These are phyloP conservation scores for Ormosia semicastrata DNA, from an alignment of 306 rosid genomes.

Conservation along the genomic window DNA sequence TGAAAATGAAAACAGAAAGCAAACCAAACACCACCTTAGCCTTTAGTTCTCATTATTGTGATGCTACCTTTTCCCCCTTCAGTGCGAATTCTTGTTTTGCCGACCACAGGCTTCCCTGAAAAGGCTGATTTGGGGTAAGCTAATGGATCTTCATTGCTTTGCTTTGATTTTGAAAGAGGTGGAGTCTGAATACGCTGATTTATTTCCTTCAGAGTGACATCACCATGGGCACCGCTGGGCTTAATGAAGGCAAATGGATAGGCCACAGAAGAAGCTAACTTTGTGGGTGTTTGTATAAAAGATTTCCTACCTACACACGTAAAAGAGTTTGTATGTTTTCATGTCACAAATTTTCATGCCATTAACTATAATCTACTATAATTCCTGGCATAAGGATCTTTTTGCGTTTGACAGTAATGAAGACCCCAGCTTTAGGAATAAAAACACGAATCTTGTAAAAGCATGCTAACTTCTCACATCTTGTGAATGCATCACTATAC, in stretches of 20 bases:
- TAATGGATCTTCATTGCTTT: slow-evolving; percentile 52
- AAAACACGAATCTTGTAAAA: not conserved
- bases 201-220: slow-evolving; percentile 88
- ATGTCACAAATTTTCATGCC: not conserved
- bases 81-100: slow-evolving; percentile 78
- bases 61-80: slow-evolving; percentile 99
- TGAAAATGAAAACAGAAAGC: no score
- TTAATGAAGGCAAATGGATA: slow-evolving; percentile 90
- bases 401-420: not conserved
- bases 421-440: not conserved
- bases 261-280: slow-evolving; percentile 77
- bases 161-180: slow-evolving; percentile 58
- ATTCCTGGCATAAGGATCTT: not conserved
- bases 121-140: slow-evolving; percentile 84
- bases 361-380: not conserved
- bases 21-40: slow-evolving; percentile 30
- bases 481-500: not conserved
- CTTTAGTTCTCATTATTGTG: slow-evolving; percentile 95
- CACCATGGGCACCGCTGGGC: slow-evolving; percentile 83
- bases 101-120: slow-evolving; percentile 95
- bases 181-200: slow-evolving; percentile 82
- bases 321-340: slow-evolving; percentile 24
- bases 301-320: slow-evolving; percentile 73
- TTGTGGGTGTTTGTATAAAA: slow-evolving; percentile 57
- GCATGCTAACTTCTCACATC: slow-evolving; percentile 1